Percentiles rank a stretch among this genome's conserved stretches.
phyloP scores from a whole-genome alignment of 2,329 filamentous ascomycete genomes.

The Trichoderma asperellum region DNA sequence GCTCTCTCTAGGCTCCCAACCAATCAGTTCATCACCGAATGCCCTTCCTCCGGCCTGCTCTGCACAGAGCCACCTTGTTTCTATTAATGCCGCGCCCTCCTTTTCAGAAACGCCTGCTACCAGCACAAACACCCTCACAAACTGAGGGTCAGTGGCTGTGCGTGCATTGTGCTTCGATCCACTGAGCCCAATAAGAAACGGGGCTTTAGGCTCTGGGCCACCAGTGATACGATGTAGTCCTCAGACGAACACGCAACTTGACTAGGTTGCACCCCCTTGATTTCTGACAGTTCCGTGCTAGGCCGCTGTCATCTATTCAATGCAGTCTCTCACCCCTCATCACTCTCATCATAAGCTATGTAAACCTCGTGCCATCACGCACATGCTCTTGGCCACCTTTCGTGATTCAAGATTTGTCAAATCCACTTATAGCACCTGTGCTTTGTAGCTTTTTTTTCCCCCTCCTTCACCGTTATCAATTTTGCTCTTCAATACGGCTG shows the following conservation, averaged over 20 bases:
- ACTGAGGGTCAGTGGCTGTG: constrained; percentile 24
- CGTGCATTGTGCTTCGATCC: constrained; percentile 21
- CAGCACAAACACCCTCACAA: neutral
- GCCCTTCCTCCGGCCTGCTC: neutral
- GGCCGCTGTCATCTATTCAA: neutral
- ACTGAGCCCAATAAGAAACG: constrained; percentile 20
- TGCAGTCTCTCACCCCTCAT: constrained; percentile 10
- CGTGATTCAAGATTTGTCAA: neutral
- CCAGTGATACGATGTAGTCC: constrained; percentile 25
- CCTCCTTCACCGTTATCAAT: neutral
- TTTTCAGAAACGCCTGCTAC: neutral
- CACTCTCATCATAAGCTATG: constrained; percentile 2
- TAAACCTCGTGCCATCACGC: neutral
- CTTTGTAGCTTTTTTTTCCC: neutral
- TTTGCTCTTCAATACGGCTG: neutral
- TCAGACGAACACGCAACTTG: constrained; percentile 13
- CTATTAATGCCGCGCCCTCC: neutral
- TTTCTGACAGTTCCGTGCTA: constrained; percentile 17
- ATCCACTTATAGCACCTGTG: neutral
- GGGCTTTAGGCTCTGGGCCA: constrained; percentile 9
- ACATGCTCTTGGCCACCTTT: neutral
- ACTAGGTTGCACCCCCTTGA: constrained; percentile 2
- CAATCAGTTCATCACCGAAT: neutral
- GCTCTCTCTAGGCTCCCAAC: neutral
- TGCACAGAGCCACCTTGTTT: neutral